Evolutionary conservation across 164 flowering plant species (phyloP), one percentile per base, ranked within the genome.

Genomic region (Sedum album): DNA sequence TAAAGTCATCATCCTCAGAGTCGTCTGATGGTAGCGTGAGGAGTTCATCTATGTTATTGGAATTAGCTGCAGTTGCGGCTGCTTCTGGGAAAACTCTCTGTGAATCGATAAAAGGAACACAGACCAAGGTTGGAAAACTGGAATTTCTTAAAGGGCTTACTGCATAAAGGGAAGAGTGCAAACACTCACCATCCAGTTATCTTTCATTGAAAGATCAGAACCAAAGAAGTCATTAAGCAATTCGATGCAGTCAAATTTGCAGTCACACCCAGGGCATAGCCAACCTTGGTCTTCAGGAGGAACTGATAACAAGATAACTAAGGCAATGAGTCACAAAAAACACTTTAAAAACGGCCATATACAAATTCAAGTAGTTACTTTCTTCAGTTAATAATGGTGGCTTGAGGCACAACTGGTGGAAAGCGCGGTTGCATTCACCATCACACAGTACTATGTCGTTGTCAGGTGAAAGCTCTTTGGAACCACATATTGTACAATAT

Each of bases 251-350:
- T 87, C 96, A 73, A 75, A 81, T 80, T 92, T 95, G 83, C 99
- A 95, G 75, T 90, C 92, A 80, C 99, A 95, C 65, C 89, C 99
- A 66, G 97, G 97, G 79, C 99, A 95, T 67, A 90, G 76, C 99
- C 99, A 95, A 69, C 91, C 84, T 75, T 91, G 93, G 67, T 95
- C 97, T 68, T 79, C 97, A 48, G 88, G 89, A 73, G 99, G 99
- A 79, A 95, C 99, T 95, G 81, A 41, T 72, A 36, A 20, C 67
- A 68, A 70, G 26, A 44, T 64, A 57, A 62, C 18, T 51, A 4
- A 68, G 66, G 28, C 38, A 70, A 70, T 31, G 60, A 57, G 10
- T 2, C 30, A 64, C 18, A 31, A 20, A 71, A 13, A 15, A 69
- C n/a, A 65, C 44, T 42, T 39, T 1, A 2, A 14, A 66, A 41